These are phyloP conservation scores for Strigomonas galati DNA, from an alignment of 208 protist genomes.

Conservation along the genomic window DNA sequence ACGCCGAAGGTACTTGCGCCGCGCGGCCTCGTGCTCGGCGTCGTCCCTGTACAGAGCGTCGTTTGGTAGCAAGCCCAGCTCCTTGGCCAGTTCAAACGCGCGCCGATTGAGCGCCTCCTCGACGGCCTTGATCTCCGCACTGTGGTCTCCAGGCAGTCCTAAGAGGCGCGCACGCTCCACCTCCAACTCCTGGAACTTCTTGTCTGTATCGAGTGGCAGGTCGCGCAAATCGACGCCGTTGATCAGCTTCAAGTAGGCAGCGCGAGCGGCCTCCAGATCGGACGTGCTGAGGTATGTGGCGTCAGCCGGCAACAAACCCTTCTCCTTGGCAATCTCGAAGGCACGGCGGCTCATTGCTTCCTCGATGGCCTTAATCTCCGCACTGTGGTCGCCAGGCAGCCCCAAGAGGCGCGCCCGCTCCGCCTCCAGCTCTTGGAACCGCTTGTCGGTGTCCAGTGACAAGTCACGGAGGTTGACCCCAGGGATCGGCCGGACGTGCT, in stretches of 20 bases:
- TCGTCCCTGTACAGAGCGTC: conserved; percentile 36
- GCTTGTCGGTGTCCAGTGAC: conserved; percentile 47
- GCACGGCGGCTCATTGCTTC: conserved; percentile 68
- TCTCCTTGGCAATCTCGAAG: conserved; percentile 56
- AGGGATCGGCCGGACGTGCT: conserved; percentile 34
- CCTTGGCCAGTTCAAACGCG: conserved; percentile 55
- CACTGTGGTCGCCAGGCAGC: conserved; percentile 22
- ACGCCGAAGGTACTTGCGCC: conserved; percentile 35
- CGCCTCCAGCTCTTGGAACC: conserved; percentile 37
- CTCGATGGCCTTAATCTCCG: conserved; percentile 20
- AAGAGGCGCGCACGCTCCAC: conserved; percentile 56
- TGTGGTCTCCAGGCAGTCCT: conserved; percentile 7
- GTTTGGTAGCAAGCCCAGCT: conserved; percentile 38
- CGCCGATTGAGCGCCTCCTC: conserved; percentile 72
- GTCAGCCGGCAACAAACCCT: conserved; percentile 10
- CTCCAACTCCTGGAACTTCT: conserved; percentile 30
- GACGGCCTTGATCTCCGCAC: conserved; percentile 32
- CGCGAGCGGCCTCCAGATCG: conserved; percentile 2
- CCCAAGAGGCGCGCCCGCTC: conserved; percentile 27
- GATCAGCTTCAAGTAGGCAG: conserved; percentile 3
- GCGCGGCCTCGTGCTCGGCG: conserved; percentile 34
- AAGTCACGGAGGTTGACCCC: conserved; percentile 43
- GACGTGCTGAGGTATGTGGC: not conserved
- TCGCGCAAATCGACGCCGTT: not conserved
- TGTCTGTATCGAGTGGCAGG: conserved; percentile 6